These are phyloP conservation scores for Peniophora sp. DNA, from an alignment of 1,284 basidiomycete species.

Conservation along the genomic window DNA sequence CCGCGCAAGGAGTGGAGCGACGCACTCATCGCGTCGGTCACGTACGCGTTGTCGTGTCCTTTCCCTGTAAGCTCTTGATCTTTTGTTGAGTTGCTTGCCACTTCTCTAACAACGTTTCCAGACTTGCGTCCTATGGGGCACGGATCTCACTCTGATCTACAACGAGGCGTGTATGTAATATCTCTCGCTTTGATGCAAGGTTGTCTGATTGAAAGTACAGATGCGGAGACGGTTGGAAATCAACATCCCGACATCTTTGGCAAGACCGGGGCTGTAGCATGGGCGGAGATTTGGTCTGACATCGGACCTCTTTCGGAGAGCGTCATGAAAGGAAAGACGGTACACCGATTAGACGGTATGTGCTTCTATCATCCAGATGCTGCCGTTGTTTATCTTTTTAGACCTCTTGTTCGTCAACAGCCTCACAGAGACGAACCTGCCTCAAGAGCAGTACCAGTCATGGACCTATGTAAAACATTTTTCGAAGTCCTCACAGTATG, in stretches of 20 bases:
- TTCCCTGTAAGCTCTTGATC: background rate
- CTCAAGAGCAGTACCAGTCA: background rate
- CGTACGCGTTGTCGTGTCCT: background rate
- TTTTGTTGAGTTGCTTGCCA: background rate
- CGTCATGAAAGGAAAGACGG: background rate
- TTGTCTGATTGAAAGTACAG: too few relatives aligned
- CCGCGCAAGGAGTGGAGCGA: background rate
- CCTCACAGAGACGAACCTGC: background rate
- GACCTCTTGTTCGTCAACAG: background rate
- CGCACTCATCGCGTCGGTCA: background rate
- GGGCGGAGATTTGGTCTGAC: background rate
- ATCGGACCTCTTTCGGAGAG: background rate
- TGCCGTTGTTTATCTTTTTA: background rate
- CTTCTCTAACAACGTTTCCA: background rate
- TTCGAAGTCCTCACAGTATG: background rate
- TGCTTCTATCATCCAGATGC: background rate
- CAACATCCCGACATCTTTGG: background rate
- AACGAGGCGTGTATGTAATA: background rate
- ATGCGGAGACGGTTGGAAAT: background rate
- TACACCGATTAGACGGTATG: background rate
- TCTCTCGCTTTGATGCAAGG: too few relatives aligned
- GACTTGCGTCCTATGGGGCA: background rate
- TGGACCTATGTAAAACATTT: background rate
- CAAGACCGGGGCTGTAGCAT: background rate
- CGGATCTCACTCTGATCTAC: background rate